Base-by-base conservation (phyloP, 257 asterid genomes). In the Rhazya stricta region DNA sequence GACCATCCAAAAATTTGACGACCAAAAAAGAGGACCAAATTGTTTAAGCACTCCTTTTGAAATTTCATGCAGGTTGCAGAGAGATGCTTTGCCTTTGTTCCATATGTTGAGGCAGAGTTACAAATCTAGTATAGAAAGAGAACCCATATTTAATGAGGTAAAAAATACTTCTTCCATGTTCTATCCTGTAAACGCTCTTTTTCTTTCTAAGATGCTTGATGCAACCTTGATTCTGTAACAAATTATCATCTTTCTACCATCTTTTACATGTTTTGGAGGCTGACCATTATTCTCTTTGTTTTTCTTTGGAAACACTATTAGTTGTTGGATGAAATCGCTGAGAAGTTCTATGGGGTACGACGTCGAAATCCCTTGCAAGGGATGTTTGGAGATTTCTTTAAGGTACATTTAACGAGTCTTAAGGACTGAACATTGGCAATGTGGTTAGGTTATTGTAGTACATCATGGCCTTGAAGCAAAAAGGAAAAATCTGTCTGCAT, bases 71-170 rank as follows among this genome's bases (percentile, higher is more conserved):
- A 94, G 99, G 81, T 76, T 92, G 91, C 91, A 87, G 88, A 89
- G 99, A 85, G 97, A 94, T 80, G 96, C 99, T 58, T 84, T 92
- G 84, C 97, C 97, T 53, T 89, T 94, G 74, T 94, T 94, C 77
- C 88, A 89, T 58, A 90, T 87, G 95, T 76, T 94, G 87, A 88
- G 88, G 78, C 97, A 92, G 65, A 90, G 85, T 60, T 92, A 88
- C 87, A 85, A 83, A 81, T 78, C 87, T 18, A 81, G 90, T 69
- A 81, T 89, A 76, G 92, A 85, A 77, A 86, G 96, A 75, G 99
- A 94, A 25, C 93, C 88, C 76, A 70, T 85, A 66, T 88, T 92
- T 60, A 75, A 79, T 42, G 97, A 92, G 86, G 99, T 94, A 82
- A 86, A 82, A 86, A 67, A 66, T n/a, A 67, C 69, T 77, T 63